These are phyloP conservation scores for Westerdykella sp. DNA, from an alignment of 2,329 filamentous ascomycete species.

Conservation along the genomic window DNA sequence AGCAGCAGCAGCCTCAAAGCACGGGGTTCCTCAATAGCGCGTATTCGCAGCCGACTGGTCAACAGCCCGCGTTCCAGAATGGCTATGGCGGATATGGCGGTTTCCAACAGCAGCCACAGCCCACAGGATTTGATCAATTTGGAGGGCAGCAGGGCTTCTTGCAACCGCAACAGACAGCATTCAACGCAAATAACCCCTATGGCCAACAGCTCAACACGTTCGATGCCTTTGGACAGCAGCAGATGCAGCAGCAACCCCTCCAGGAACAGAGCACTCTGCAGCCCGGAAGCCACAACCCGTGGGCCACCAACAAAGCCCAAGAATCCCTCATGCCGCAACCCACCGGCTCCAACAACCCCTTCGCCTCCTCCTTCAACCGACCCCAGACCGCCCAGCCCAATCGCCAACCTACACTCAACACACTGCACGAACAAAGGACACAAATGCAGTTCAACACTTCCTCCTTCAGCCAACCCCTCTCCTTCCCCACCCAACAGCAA, in stretches of 20 bases:
- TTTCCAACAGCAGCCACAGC: conserved; percentile 50
- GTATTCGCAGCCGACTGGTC: conserved; percentile 75
- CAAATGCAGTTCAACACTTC: conserved; percentile 56
- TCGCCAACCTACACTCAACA: conserved; percentile 64
- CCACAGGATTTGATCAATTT: conserved; percentile 60
- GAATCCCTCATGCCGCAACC: conserved; percentile 70
- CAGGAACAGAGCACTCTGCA: conserved; percentile 59
- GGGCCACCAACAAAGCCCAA: conserved; percentile 59
- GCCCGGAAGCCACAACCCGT: conserved; percentile 89
- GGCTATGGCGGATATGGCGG: conserved; percentile 59
- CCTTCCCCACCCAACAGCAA: conserved; percentile 28
- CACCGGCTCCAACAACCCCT: conserved; percentile 97
- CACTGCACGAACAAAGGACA: conserved; percentile 78
- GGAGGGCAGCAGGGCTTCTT: conserved; percentile 37
- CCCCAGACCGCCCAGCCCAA: conserved; percentile 52
- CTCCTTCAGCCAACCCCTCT: conserved; percentile 44
- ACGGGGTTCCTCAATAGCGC: conserved; percentile 63
- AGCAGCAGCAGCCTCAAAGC: conserved; percentile 54
- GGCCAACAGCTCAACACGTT: conserved; percentile 27
- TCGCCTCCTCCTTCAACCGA: conserved; percentile 64
- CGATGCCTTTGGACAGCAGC: conserved; percentile 32
- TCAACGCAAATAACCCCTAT: conserved; percentile 42
- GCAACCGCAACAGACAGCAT: conserved; percentile 55
- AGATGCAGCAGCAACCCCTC: conserved; percentile 44
- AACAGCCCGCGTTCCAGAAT: conserved; percentile 60